Evolutionary conservation across 2,329 filamentous ascomycete species (phyloP), one percentile per base, ranked within the genome.

Genomic region (Fusarium newnesense): DNA sequence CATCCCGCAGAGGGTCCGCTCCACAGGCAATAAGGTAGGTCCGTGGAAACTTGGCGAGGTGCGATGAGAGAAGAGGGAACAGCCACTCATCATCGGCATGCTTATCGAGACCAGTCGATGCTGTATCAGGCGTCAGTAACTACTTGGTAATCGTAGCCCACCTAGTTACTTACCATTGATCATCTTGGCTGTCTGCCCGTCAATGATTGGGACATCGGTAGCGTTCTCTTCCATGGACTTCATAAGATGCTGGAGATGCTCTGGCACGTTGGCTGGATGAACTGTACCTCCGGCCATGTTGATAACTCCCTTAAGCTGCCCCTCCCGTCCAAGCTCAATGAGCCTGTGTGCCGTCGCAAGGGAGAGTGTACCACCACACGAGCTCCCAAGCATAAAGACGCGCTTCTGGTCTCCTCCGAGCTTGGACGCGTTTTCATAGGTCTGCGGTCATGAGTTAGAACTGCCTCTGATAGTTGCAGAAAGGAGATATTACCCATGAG

Each of bases 131-230:
- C 0, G 1, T 52, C 0, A 52, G 49, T 21, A 26, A 4, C 12
- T 11, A 0, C 12, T 19, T 0, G 1, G 2, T 26, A 21, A 4
- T 5, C 0, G 0, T 11, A 15, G 0, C 0, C 2, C 2, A 2
- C 15, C 6, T 15, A 0, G 0, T 15, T 8, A 26, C 49, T 6
- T 36, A 26, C 49, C n/a, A 18, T 52, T 52, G 9, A 52, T 52
- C 49, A 52, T 52, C 12, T 26, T 52, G 11, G 32, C n/a, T 5
- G 49, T 52, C 18, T 52, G 49, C 0, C 32, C 18, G 4, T 52
- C 32, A 6, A 52, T 52, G 6, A 52, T 52, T 0, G 49, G 49
- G 2, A 26, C n/a, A 15, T 36, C n/a, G 0, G 32, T 52, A 11
- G 32, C 49, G n/a, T 52, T 52, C 7, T 52, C 49, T 9, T 36